Conservation (phyloP, 345 rosid genomes). For the Noccaea bulbosa region DNA sequence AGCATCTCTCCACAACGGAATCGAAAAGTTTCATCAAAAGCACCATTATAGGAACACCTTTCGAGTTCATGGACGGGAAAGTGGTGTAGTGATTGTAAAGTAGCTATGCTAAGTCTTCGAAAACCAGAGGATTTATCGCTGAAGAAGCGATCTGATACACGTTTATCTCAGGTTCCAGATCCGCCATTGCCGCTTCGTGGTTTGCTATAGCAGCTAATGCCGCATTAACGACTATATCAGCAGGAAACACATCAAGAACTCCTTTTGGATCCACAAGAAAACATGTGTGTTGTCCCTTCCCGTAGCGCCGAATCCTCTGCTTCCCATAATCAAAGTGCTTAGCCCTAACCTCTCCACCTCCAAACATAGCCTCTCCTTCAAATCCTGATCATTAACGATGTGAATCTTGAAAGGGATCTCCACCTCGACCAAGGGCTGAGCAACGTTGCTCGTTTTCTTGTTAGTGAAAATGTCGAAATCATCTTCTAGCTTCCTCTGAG, state of each 20-base stretch:
- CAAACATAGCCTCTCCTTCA: slow-evolving; percentile 88
- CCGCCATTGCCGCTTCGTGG: slow-evolving; percentile 53
- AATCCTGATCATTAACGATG: slow-evolving; percentile 83
- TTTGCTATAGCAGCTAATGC: slow-evolving; percentile 85
- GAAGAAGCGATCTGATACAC: slow-evolving; percentile 94
- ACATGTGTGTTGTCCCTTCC: slow-evolving; percentile 91
- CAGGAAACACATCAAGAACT: slow-evolving; percentile 82
- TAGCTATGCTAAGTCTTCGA: slow-evolving; percentile 63
- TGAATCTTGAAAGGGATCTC: slow-evolving; percentile 75
- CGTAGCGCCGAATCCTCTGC: slow-evolving; percentile 93
- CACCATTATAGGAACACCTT: slow-evolving; percentile 76
- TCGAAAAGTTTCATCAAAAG: slow-evolving; percentile 79
- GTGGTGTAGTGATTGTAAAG: slow-evolving; percentile 75
- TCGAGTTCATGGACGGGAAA: slow-evolving; percentile 68
- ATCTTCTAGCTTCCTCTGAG: slow-evolving; percentile 66
- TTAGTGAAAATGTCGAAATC: slow-evolving; percentile 72
- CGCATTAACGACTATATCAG: slow-evolving; percentile 55
- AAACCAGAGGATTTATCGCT: slow-evolving; percentile 74
- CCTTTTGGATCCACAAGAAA: slow-evolving; percentile 88
- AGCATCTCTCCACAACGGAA: slow-evolving; percentile 69
- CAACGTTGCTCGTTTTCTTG: slow-evolving; percentile 65
- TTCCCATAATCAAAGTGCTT: slow-evolving; percentile 73
- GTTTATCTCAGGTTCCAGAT: slow-evolving; percentile 62
- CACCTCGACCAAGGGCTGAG: slow-evolving; percentile 70
- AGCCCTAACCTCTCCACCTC: slow-evolving; percentile 84